These are phyloP conservation scores for Alisma plantagoaquatica DNA, from an alignment of 106 monocot genomes.

Conservation along the genomic window DNA sequence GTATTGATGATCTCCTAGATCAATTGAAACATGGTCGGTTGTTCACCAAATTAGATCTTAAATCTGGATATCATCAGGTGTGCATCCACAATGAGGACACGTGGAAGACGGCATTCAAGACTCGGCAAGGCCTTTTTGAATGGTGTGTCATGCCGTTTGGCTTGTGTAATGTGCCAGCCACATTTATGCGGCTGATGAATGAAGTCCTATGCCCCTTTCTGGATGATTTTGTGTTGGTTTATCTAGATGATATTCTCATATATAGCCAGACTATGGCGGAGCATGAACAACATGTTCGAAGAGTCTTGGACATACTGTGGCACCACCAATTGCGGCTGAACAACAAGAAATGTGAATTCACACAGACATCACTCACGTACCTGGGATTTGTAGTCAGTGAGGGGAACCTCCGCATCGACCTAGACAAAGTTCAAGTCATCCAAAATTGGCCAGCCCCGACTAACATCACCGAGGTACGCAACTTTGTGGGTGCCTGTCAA, in stretches of 20 bases:
- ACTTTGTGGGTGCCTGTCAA: background rate
- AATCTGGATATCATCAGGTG: slow-evolving; percentile 1
- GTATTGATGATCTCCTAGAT: background rate
- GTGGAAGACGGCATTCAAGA: slow-evolving; percentile 3
- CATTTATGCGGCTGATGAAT: slow-evolving; percentile 5
- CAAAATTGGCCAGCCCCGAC: background rate
- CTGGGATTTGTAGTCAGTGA: background rate
- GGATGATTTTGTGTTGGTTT: background rate
- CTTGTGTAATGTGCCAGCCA: background rate
- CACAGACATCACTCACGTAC: background rate
- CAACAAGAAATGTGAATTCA: background rate
- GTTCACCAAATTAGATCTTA: background rate
- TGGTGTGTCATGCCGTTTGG: background rate
- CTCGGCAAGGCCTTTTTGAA: background rate
- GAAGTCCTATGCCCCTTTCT: background rate
- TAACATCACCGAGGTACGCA: no score
- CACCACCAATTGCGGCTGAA: background rate
- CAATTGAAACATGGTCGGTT: background rate
- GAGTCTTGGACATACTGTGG: background rate
- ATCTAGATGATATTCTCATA: background rate
- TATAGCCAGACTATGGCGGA: background rate
- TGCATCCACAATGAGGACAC: background rate
- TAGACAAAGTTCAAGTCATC: background rate
- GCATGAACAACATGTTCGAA: background rate
- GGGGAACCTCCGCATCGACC: background rate